Evolutionary conservation across 2,329 filamentous ascomycete species (phyloP).

Genomic region (Beauveria australis): DNA sequence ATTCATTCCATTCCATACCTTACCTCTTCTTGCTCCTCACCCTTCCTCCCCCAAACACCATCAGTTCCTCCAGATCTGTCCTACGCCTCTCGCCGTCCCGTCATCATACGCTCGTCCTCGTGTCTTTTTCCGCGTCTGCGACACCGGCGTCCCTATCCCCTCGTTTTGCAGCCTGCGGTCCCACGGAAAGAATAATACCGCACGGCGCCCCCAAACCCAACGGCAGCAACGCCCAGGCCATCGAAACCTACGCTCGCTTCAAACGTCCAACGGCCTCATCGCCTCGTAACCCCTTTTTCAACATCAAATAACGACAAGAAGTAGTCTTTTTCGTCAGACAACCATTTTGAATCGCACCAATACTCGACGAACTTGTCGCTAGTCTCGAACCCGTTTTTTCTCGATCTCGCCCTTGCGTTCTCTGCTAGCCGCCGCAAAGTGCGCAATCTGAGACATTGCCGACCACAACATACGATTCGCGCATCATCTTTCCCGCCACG

Average conservation of each 20-base stretch:
- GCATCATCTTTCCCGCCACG: background rate
- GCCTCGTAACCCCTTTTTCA: background rate
- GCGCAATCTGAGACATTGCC: constrained; percentile 5
- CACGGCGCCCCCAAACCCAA: background rate
- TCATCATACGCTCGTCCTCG: background rate
- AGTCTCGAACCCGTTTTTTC: background rate
- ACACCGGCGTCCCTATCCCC: background rate
- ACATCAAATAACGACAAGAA: background rate
- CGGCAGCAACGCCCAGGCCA: background rate
- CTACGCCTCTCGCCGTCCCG: background rate
- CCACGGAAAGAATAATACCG: background rate
- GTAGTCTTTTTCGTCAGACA: background rate
- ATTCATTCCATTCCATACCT: background rate
- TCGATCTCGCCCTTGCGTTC: background rate
- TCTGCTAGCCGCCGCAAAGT: background rate
- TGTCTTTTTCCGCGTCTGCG: background rate
- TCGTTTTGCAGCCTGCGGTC: background rate
- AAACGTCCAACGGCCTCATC: background rate
- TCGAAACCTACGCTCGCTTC: background rate
- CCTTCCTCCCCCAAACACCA: background rate
- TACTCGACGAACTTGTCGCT: background rate
- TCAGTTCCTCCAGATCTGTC: background rate
- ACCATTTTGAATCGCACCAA: background rate
- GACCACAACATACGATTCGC: constrained; percentile 7
- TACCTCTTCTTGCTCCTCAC: background rate